Evolutionary conservation across 345 rosid genomes (phyloP), one percentile per base, ranked within the genome.

Genomic region (Pseudoturritis turrita): DNA sequence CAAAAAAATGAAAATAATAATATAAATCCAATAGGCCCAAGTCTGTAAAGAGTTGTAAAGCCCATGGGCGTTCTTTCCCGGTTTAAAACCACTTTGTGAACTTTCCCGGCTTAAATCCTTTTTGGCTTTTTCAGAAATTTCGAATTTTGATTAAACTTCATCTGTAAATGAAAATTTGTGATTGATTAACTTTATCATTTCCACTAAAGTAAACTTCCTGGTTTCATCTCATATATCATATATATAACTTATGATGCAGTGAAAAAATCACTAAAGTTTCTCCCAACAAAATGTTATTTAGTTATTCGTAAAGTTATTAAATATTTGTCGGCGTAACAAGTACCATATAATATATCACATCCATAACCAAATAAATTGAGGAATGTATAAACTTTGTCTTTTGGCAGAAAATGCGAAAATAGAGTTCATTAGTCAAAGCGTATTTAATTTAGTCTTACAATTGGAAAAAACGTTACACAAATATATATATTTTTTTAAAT

Each of bases 401-500:
- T 43, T 72, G 29, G 21, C 64, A 36, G 17, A 54, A 64, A 26
- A 45, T 10, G 59, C 28, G 19, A 37, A 65, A 17, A 10, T 36
- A 26, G 3, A 33, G 10, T 54, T 57, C 56, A 47, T 10, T 28
- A 66, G 68, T 74, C 68, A 74, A 74, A 73, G 53, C 21, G 65
- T 2, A 13, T 26, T 10, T 7, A 55, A 6, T 52, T 47, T n/a
- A 15, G 31, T 44, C 1, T 2, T 53, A 19, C 41, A 28, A 9
- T 0, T 4, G 10, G 8, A 35, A 67, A n/a, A 49, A 75, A 51
- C 73, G 78, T 67, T 67, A 60, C 73, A 59, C 26, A 50, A 73
- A 26, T 33, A 33, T 29, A 26, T 33, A 33, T 29, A 8, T 2
- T 15, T 5, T 43, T 31, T 12, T 43, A 18, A 62, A 22, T 0